Percentiles rank a stretch among this genome's conserved stretches.
These are phyloP conservation scores for Leishmania major DNA, from an alignment of 208 protist genomes.

Conservation along the genomic window DNA sequence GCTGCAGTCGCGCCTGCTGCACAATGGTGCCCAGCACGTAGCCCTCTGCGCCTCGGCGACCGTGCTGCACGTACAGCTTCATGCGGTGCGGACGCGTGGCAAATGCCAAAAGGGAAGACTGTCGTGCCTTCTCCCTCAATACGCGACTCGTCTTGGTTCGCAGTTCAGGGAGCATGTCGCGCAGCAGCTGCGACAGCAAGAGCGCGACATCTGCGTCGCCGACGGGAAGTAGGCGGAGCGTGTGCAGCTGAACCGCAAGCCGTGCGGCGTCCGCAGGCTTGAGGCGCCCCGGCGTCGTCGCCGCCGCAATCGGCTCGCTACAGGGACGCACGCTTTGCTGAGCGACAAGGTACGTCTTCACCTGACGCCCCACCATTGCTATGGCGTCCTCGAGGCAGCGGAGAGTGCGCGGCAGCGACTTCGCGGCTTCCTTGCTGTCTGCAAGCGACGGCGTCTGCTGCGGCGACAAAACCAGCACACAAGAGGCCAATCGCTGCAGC, in stretches of 20 bases:
- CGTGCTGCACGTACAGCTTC: conserved; percentile 51
- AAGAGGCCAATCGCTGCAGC: conserved; percentile 60
- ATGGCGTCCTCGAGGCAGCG: conserved; percentile 44
- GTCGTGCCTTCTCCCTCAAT: conserved; percentile 56
- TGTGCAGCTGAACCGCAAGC: conserved; percentile 34
- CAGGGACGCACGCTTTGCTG: neutral
- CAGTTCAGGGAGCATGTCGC: conserved; percentile 70
- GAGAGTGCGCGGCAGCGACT: conserved; percentile 36
- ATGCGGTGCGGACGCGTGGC: conserved; percentile 62
- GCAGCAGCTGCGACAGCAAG: conserved; percentile 45
- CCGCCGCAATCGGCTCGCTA: neutral
- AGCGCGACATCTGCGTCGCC: conserved; percentile 20
- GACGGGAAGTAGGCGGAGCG: conserved; percentile 45
- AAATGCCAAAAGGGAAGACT: conserved; percentile 72
- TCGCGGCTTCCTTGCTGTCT: neutral
- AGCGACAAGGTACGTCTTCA: conserved; percentile 33
- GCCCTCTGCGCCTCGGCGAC: conserved; percentile 24
- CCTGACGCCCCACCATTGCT: conserved; percentile 19
- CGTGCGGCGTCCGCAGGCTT: conserved; percentile 18
- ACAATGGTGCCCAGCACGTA: conserved; percentile 63
- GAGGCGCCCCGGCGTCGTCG: neutral
- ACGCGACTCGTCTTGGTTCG: conserved; percentile 62
- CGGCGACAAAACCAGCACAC: conserved; percentile 31
- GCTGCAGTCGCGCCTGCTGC: conserved; percentile 69
- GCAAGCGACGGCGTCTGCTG: neutral